A percentile compares a stretch with the other conserved stretches of the same genome.
These are phyloP conservation scores for Auriscalpium microsporum DNA, from an alignment of 768 basidiomycete genomes.

Conservation along the genomic window DNA sequence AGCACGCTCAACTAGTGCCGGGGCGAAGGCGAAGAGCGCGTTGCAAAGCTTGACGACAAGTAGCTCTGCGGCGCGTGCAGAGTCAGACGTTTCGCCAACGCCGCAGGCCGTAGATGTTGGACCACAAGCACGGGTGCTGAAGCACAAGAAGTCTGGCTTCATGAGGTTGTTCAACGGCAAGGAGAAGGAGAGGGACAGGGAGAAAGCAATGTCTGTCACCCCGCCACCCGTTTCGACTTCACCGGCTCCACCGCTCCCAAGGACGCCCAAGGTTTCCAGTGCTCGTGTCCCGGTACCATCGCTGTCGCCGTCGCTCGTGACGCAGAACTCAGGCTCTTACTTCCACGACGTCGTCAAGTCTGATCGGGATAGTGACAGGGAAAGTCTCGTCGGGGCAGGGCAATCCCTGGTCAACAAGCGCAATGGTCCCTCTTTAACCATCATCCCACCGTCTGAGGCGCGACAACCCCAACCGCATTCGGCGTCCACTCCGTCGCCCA, in stretches of 20 bases:
- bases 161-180: constrained; percentile 67
- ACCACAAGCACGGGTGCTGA: constrained; percentile 40
- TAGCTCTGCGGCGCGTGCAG: constrained; percentile 8
- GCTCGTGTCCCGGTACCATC: constrained; percentile 16
- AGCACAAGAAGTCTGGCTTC: constrained; percentile 76
- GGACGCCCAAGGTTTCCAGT: constrained; percentile 15
- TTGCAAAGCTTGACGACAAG: constrained; percentile 4
- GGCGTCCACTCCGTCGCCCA: background rate
- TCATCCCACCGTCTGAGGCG: background rate
- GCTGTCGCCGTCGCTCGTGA: constrained; percentile 6
- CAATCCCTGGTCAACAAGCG: background rate
- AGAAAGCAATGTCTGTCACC: constrained; percentile 54
- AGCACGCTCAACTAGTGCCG: constrained; percentile 53
- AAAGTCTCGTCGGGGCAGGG: background rate
- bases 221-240: constrained; percentile 29
- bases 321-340: constrained; percentile 5
- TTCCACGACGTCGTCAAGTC: background rate
- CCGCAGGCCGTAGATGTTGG: constrained; percentile 1
- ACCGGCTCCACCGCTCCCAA: constrained; percentile 2
- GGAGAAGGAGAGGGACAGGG: constrained; percentile 30
- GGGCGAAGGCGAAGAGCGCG: constrained; percentile 34
- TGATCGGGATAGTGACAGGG: background rate
- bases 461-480: background rate
- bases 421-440: constrained; percentile 1
- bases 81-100: background rate